phyloP scores from a whole-genome alignment of 2,329 filamentous ascomycete species.

The Lachnellula hyalina region DNA sequence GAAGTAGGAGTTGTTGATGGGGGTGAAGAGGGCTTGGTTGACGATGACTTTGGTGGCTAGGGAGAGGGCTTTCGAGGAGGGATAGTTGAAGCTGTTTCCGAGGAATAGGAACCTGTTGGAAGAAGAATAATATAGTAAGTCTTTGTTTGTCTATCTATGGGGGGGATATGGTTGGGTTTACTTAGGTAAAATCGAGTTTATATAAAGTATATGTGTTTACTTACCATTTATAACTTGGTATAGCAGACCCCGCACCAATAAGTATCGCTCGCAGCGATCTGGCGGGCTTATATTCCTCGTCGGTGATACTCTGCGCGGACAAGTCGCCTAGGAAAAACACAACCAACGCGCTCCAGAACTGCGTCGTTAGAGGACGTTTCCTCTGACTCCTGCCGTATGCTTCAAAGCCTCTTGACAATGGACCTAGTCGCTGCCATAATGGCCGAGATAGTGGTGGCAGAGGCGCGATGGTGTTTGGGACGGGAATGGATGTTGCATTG shows the following conservation, averaged over 20 bases:
- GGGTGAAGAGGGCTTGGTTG: constrained; percentile 77
- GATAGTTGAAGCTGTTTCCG: constrained; percentile 76
- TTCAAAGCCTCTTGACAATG: constrained; percentile 46
- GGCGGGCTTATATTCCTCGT: constrained; percentile 59
- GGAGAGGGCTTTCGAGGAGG: constrained; percentile 66
- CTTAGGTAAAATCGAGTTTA: too few relatives aligned
- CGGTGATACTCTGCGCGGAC: constrained; percentile 65
- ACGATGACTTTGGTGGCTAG: constrained; percentile 72
- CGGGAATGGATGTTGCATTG: constrained; percentile 35
- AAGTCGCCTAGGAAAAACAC: constrained; percentile 78
- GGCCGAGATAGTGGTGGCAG: constrained; percentile 10
- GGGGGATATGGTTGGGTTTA: not conserved
- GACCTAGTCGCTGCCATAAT: constrained; percentile 54
- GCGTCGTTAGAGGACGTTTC: constrained; percentile 70
- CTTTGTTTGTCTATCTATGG: not conserved
- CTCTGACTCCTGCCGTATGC: constrained; percentile 68
- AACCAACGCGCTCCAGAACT: constrained; percentile 67
- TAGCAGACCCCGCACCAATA: constrained; percentile 67
- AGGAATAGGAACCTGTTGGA: constrained; percentile 68
- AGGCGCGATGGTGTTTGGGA: constrained; percentile 37
- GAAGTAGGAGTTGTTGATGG: constrained; percentile 78
- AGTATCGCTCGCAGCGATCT: constrained; percentile 66
- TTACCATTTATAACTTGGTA: constrained; percentile 80
- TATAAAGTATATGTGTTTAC: constrained; percentile 22
- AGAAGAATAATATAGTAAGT: not conserved